A percentile compares a stretch with the other conserved stretches of the same genome.
Conservation (phyloP, 2,329 filamentous ascomycete species). For the Zymoseptoria tritici region DNA sequence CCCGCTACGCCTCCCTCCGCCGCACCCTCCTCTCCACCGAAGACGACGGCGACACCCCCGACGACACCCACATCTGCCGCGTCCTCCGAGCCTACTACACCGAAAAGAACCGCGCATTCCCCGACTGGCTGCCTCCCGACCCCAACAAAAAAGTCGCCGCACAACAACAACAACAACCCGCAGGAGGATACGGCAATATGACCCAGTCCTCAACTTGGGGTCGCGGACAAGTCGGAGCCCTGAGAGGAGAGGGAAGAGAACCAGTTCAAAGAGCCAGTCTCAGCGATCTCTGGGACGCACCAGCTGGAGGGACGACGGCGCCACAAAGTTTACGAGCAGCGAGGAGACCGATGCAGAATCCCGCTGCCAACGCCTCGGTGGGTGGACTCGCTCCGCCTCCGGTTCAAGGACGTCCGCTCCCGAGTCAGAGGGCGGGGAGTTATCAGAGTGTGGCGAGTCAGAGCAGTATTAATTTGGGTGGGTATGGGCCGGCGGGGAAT, state of each 20-base stretch:
- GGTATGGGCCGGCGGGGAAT: background rate
- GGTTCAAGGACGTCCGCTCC: conserved; percentile 50
- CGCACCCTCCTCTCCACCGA: conserved; percentile 59
- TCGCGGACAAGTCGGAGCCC: background rate
- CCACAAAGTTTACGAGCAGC: conserved; percentile 37
- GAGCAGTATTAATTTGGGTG: conserved; percentile 19
- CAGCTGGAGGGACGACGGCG: conserved; percentile 30
- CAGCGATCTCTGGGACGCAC: conserved; percentile 53
- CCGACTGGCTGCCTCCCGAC: conserved; percentile 81
- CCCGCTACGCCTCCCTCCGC: conserved; percentile 52
- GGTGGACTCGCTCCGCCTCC: conserved; percentile 28
- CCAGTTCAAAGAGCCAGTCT: conserved; percentile 41
- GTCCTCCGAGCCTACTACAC: conserved; percentile 88
- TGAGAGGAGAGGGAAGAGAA: conserved; percentile 19
- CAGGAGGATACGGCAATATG: conserved; percentile 33
- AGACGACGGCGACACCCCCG: conserved; percentile 54
- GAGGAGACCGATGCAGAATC: conserved; percentile 16
- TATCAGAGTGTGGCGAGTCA: conserved; percentile 53
- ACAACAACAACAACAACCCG: conserved; percentile 45
- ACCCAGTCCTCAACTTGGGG: conserved; percentile 4
- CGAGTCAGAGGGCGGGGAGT: conserved; percentile 66
- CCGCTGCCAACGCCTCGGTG: conserved; percentile 3
- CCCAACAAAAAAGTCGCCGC: conserved; percentile 53
- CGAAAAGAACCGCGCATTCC: conserved; percentile 75
- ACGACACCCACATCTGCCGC: conserved; percentile 91